A percentile compares a stretch with the other conserved stretches of the same genome.
Evolutionary conservation across 345 rosid species (phyloP).

Genomic region (Heritiera fomes): DNA sequence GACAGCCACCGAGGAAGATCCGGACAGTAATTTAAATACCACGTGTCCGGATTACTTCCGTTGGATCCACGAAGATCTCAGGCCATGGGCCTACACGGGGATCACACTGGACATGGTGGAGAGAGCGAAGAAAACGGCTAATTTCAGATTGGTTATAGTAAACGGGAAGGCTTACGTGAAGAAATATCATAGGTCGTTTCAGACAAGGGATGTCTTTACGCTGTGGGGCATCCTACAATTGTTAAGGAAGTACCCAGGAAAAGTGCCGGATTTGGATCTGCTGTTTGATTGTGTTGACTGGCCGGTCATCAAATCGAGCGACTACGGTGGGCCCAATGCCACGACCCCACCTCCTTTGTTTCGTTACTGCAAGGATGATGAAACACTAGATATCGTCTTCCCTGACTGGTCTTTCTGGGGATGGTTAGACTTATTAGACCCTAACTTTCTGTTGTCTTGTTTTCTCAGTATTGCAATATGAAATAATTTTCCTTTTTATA

Average conservation of each 20-base stretch:
- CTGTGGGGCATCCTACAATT: conserved; percentile 88
- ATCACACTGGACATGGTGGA: conserved; percentile 67
- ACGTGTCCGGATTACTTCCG: conserved; percentile 84
- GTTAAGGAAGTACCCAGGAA: conserved; percentile 70
- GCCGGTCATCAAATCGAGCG: conserved; percentile 45
- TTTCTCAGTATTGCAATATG: no score
- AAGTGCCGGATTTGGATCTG: conserved; percentile 75
- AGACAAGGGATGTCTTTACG: conserved; percentile 77
- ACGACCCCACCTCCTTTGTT: conserved; percentile 66
- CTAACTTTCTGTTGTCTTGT: not conserved
- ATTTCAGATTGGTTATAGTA: conserved; percentile 57
- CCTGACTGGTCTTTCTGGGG: conserved; percentile 99
- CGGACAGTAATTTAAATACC: conserved; percentile 21
- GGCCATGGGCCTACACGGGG: conserved; percentile 76
- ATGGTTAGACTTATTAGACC: conserved; percentile 42
- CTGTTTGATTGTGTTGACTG: conserved; percentile 88
- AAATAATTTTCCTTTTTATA: no score
- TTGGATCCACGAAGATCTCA: conserved; percentile 92
- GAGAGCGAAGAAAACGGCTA: conserved; percentile 51
- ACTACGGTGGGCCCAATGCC: conserved; percentile 40
- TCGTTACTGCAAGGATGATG: conserved; percentile 64
- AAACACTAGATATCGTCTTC: conserved; percentile 61
- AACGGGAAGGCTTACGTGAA: conserved; percentile 63
- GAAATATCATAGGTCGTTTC: conserved; percentile 47
- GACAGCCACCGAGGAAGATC: conserved; percentile 15